Evolutionary conservation across 352 stramenopile species (phyloP), one percentile per base, ranked within the genome.

Genomic region (Pythium brassicae): DNA sequence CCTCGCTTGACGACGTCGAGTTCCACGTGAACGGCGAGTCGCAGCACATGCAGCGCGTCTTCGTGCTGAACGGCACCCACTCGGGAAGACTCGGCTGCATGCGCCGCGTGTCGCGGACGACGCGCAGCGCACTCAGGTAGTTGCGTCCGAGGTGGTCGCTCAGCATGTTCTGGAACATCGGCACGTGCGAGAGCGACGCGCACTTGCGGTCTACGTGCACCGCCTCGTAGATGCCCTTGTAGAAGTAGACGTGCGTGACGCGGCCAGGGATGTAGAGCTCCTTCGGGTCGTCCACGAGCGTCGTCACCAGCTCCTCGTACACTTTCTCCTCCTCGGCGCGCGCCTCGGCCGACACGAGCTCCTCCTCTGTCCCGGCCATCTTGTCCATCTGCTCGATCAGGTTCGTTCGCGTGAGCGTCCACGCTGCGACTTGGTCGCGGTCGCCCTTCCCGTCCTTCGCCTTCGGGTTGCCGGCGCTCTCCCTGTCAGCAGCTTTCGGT

Each of bases 11-110:
- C n/a, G 83, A 94, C 52, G 85, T 95, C 62, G 83, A 92, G 60
- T 93, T 93, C 86, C 86, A 95, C 46, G 86, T 95, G 59, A 95
- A 95, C 20, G 83, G 83, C 22, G 75, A 83, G 60, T 94, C 84
- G 60, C 86, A 95, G 68, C 82, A 92, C 86, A 92, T 90, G 68
- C 85, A 95, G 15, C 81, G 79, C 27, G 81, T 89, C 63, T 91
- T 89, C 3, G 83, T 93, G 53, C 82, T 83, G 47, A 89, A 95
- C 19, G 79, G 70, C 8, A 89, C 65, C 85, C 85, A 95, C 51
- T 85, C 72, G 0, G 83, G 83, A 0, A 92, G 61, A 9, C 20
- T 44, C 12, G 79, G 76, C 19, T 72, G 74, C 47, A 81, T 80
- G 46, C 74, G 74, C 8, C 85, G 74, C 17, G 76, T 59, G 48